These are phyloP conservation scores for Paramarasmius palmivorus DNA, from an alignment of 1,284 basidiomycete species.

Conservation along the genomic window DNA sequence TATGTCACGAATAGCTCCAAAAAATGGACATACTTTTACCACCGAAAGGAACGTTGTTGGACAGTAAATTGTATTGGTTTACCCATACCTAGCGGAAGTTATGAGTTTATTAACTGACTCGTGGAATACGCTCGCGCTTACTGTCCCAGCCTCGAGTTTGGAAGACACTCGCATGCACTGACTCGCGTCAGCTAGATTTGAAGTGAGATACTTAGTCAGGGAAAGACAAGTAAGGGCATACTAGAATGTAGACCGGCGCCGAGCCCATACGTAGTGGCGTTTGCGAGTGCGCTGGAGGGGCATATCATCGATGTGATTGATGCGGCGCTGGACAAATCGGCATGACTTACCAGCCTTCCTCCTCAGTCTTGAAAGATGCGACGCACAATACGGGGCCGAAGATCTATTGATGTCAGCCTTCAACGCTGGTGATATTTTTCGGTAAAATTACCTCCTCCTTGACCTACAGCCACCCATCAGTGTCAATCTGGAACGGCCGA, in stretches of 20 bases:
- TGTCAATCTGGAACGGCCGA: constrained; percentile 9
- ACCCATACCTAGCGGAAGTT: constrained; percentile 71
- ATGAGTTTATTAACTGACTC: neutral
- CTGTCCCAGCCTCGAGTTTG: constrained; percentile 83
- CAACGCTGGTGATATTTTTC: neutral
- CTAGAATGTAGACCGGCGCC: constrained; percentile 71
- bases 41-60: constrained; percentile 89
- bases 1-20: no score
- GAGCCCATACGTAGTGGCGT: constrained; percentile 84
- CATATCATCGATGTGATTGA: neutral
- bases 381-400: constrained; percentile 85
- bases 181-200: constrained; percentile 67
- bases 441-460: constrained; percentile 59
- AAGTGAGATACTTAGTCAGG: neutral
- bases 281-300: constrained; percentile 74
- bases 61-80: constrained; percentile 83
- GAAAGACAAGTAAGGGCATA: constrained; percentile 33
- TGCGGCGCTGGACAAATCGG: neutral
- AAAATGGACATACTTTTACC: constrained; percentile 52
- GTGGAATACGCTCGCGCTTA: constrained; percentile 36
- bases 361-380: constrained; percentile 78
- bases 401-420: constrained; percentile 48
- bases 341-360: constrained; percentile 44
- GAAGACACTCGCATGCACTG: constrained; percentile 86
- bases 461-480: constrained; percentile 44